Conservation (phyloP, 2,329 filamentous ascomycete species). For the Geosmithia putterillii region DNA sequence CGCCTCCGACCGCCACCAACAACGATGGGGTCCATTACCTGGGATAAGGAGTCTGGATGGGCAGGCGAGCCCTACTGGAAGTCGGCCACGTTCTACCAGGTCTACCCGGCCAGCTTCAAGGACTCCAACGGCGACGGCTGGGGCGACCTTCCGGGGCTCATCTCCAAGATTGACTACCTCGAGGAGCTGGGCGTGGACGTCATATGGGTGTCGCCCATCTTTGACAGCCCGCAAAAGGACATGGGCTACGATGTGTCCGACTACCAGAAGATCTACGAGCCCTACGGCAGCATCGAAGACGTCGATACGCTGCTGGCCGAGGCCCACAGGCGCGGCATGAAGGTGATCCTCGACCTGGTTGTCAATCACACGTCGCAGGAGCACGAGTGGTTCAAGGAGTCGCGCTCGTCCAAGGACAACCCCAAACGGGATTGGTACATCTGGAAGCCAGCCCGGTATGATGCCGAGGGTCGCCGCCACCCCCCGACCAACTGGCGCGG, state of each 20-base stretch:
- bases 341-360: constrained; percentile 59
- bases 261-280: constrained; percentile 52
- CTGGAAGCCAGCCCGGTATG: constrained; percentile 46
- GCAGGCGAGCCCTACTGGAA: constrained; percentile 28
- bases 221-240: constrained; percentile 47
- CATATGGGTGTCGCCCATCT: constrained; percentile 44
- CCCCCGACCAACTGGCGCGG: constrained; percentile 47
- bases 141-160: constrained; percentile 54
- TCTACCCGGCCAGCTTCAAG: constrained; percentile 47
- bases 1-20: not conserved
- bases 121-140: constrained; percentile 48
- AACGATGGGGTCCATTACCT: constrained; percentile 19
- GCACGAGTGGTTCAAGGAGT: constrained; percentile 46
- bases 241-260: constrained; percentile 66
- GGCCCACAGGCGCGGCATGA: constrained; percentile 48
- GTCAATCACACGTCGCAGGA: constrained; percentile 54
- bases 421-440: constrained; percentile 52
- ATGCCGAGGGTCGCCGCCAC: constrained; percentile 36
- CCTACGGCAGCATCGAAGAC: constrained; percentile 56
- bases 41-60: constrained; percentile 14
- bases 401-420: constrained; percentile 33
- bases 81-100: constrained; percentile 33
- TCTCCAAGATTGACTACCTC: constrained; percentile 52
- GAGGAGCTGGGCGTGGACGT: constrained; percentile 47
- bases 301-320: constrained; percentile 50